A percentile compares a stretch with the other conserved stretches of the same genome.
These are phyloP conservation scores for Plasmodium inui DNA, from an alignment of 169 alveolate species.

Conservation along the genomic window DNA sequence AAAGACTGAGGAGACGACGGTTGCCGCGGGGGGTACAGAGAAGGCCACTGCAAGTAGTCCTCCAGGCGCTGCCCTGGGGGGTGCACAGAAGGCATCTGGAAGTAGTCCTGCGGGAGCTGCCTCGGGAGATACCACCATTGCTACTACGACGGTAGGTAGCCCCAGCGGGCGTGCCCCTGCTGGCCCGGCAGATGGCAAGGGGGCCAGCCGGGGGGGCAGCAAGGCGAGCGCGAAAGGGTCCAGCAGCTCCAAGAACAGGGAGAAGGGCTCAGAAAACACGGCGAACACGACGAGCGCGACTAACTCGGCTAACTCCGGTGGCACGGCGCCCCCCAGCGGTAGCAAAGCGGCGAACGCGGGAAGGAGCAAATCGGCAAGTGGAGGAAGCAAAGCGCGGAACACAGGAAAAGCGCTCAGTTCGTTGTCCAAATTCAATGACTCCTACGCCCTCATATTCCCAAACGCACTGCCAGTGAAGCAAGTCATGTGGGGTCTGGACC, in stretches of 20 bases:
- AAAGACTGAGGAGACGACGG: neutral
- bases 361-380: too few relatives aligned
- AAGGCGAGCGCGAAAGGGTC: neutral
- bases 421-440: conserved; percentile 30
- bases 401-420: conserved; percentile 23
- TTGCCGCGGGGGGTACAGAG: neutral
- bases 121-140: too few relatives aligned
- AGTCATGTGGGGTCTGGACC: conserved; percentile 84
- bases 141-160: neutral
- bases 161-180: neutral
- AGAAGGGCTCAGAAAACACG: neutral
- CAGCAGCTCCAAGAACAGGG: neutral
- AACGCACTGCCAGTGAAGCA: conserved; percentile 84
- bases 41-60: neutral
- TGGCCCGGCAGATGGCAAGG: neutral
- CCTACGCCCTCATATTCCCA: conserved; percentile 77
- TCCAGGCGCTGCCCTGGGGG: neutral
- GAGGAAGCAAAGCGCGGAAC: conserved; percentile 26
- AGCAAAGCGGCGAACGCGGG: neutral
- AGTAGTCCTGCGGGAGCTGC: too few relatives aligned
- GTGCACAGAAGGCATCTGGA: too few relatives aligned
- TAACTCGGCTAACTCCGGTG: neutral
- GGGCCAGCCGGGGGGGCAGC: neutral
- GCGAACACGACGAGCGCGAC: neutral
- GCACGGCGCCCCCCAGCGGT: neutral